Evolutionary conservation across 2,329 filamentous ascomycete genomes (phyloP), one percentile per base, ranked within the genome.

Genomic region (Fusarium camptoceras): DNA sequence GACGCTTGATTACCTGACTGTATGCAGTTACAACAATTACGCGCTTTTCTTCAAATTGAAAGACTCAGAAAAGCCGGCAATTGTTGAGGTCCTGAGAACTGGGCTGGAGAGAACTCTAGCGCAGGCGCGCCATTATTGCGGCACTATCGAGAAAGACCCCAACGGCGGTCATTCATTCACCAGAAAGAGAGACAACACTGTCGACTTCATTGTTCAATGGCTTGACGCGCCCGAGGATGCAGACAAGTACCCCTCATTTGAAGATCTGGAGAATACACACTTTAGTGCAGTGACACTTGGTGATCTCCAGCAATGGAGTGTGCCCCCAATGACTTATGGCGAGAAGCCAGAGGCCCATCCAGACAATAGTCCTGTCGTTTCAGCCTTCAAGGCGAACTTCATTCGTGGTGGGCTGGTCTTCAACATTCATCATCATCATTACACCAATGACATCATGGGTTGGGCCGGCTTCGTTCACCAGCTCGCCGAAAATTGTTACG

Each of bases 341-440:
- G 78, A 81, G 66, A 80, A 78, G 67, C 79, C 78, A 2, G 81
- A 82, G 56, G 78, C 79, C 7, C 71, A 79, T 15, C 78, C 78
- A 0, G 75, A 79, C 18, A 72, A 58, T 7, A 78, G 67, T 10
- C 81, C 82, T 3, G 59, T 76, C 1, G 70, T 77, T 0, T 74
- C 81, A 0, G 81, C 77, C 0, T 84, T 80, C 70, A 78, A 83
- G 55, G 79, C 78, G 1, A 84, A 80, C 68, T 80, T 84, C 42
- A 73, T 84, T 27, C 76, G 72, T 0, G 82, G 81, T 5, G 82
- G 82, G 0, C 61, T 84, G 3, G 76, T 84, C 11, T 78, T 84
- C 54, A 79, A 78, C 34, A 81, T 80, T 53, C 81, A 83, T 42
- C 71, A 76, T 51, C 83, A 84, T 46, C 82, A 84, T 59, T 84